Percentiles rank a stretch among this genome's conserved stretches.
Conservation (phyloP, 768 basidiomycete species). For the Amanita fuliginea region DNA sequence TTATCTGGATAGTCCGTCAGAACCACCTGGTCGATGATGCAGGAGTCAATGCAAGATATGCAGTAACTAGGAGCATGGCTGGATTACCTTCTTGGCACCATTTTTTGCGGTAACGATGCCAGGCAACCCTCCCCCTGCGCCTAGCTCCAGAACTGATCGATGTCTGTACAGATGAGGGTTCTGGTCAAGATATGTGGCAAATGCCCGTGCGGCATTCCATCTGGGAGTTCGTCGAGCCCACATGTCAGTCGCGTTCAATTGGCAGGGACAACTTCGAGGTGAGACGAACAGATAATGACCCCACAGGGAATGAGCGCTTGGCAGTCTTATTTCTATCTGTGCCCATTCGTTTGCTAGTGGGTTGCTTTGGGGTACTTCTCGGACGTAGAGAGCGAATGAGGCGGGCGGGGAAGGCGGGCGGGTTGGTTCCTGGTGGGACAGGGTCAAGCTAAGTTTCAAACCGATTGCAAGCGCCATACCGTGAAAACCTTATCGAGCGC, state of each 20-base stretch:
- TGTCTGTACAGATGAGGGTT: slow-evolving; percentile 35
- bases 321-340: slow-evolving; percentile 51
- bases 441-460: too few relatives aligned
- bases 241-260: not conserved
- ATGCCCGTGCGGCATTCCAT: slow-evolving; percentile 72
- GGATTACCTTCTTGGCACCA: slow-evolving; percentile 55
- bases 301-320: slow-evolving; percentile 77
- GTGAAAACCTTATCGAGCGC: too few relatives aligned
- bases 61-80: not conserved
- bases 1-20: slow-evolving; percentile 91
- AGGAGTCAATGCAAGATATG: not conserved
- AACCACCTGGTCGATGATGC: slow-evolving; percentile 44
- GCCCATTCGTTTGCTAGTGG: slow-evolving; percentile 23
- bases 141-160: slow-evolving; percentile 67
- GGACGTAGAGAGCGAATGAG: slow-evolving; percentile 38
- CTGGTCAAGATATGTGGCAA: slow-evolving; percentile 59
- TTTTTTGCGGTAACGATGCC: slow-evolving; percentile 64
- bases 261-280: not conserved
- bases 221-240: slow-evolving; percentile 21
- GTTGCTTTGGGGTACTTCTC: slow-evolving; percentile 17
- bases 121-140: slow-evolving; percentile 89
- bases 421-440: not conserved
- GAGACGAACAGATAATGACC: slow-evolving; percentile 59
- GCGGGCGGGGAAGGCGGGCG: slow-evolving; percentile 59
- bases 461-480: too few relatives aligned